These are phyloP conservation scores for Xerocomus brunneocitrinus DNA, from an alignment of 768 basidiomycete genomes.

Conservation along the genomic window DNA sequence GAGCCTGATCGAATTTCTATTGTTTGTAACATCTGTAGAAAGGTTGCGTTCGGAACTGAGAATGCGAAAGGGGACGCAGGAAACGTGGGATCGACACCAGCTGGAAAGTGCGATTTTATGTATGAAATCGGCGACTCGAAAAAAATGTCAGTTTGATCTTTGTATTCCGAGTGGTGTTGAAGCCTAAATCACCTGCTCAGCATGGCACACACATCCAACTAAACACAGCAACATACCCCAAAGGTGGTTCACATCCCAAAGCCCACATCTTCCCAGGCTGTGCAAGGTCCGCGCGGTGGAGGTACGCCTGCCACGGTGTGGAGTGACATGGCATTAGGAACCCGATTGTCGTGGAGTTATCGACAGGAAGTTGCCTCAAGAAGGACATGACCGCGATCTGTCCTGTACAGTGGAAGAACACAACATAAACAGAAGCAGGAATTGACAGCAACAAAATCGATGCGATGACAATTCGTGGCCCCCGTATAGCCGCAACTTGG, in stretches of 20 bases:
- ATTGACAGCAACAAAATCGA: constrained; percentile 48
- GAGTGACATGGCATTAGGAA: constrained; percentile 97
- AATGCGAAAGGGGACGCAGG: constrained; percentile 56
- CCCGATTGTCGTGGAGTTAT: constrained; percentile 58
- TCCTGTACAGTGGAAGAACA: constrained; percentile 72
- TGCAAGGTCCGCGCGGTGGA: constrained; percentile 68
- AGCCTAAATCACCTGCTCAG: constrained; percentile 24
- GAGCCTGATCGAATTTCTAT: constrained; percentile 27
- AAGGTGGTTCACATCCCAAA: constrained; percentile 89
- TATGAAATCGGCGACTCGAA: constrained; percentile 69
- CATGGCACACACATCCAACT: background rate
- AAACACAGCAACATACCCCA: constrained; percentile 51
- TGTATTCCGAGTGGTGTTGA: constrained; percentile 53
- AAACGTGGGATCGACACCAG: constrained; percentile 53
- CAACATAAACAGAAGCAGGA: constrained; percentile 62
- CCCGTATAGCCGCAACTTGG: constrained; percentile 11
- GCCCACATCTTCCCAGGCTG: constrained; percentile 64
- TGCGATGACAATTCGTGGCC: constrained; percentile 29
- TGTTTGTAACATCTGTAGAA: constrained; percentile 17
- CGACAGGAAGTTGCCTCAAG: constrained; percentile 49
- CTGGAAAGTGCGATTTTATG: constrained; percentile 63
- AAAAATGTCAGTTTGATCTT: constrained; percentile 80
- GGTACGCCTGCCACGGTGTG: constrained; percentile 84
- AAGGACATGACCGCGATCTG: constrained; percentile 74
- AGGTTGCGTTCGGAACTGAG: constrained; percentile 43